Evolutionary conservation across 306 rosid genomes (phyloP), one percentile per base, ranked within the genome.

Genomic region (Lagenaria siceraria): DNA sequence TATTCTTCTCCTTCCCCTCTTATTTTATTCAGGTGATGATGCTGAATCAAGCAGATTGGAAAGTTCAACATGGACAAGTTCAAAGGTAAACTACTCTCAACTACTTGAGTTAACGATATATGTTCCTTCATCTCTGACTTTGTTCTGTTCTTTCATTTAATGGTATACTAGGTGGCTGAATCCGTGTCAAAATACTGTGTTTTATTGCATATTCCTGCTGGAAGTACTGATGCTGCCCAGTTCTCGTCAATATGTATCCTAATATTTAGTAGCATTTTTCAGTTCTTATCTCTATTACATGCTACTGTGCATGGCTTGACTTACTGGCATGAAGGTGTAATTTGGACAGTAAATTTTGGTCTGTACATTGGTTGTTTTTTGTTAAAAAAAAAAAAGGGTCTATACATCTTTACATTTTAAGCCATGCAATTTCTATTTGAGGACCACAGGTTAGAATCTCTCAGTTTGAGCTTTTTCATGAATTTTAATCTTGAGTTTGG

Each of bases 191-290:
- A 88, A 79, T 88, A 80, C 72, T 85, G 89, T 63, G 65, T 85
- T 62, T 61, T 88, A 75, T 78, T 88, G 84, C 87, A 85, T 78
- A 76, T 88, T 35, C 78, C 78, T 42, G 83, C 84, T 66, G 89
- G 84, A 80, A 78, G 87, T 76, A 61, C 62, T 17, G 86, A 83
- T 77, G 91, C 87, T 54, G 78, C 85, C 31, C 80, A 88, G 74
- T 85, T 88, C 77, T 82, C 86, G 29, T 84, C 89, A 36, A 82
- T 88, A 80, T 88, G 91, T 88, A 88, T 88, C 91, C 89, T 81
- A 76, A 36, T 25, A 65, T 54, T 18, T 12, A 76, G 35, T 68
- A 38, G 25, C 17, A 62, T 7, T 48, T 69, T 24, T 49, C 48
- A 51, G 22, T 36, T 46, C 25, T 63, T 31, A 46, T 46, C 43